Conservation (phyloP, 768 basidiomycete genomes). For the Termitomyces bulborhizus region DNA sequence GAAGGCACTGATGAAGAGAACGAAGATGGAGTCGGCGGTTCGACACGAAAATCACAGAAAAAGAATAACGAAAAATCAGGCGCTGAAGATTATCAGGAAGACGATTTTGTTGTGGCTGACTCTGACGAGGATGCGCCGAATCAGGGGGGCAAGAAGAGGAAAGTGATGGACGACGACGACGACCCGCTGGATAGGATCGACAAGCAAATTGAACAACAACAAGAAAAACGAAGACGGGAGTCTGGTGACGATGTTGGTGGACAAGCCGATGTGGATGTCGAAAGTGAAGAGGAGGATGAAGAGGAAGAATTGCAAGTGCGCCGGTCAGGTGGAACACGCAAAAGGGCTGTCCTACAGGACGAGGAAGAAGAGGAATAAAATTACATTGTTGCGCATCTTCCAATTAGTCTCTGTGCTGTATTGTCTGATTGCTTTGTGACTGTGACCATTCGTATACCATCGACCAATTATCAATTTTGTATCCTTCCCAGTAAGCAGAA, state of each 20-base stretch:
- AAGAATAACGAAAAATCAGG: conserved; percentile 46
- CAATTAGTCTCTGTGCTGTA: background rate
- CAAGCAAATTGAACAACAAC: conserved; percentile 57
- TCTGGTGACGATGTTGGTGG: conserved; percentile 24
- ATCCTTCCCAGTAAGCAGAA: background rate
- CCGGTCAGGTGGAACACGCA: conserved; percentile 47
- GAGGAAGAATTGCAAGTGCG: conserved; percentile 68
- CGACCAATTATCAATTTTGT: background rate
- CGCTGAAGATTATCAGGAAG: conserved; percentile 71
- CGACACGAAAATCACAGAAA: conserved; percentile 39
- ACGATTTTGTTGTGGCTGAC: conserved; percentile 82
- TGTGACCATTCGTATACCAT: background rate
- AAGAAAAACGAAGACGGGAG: conserved; percentile 39
- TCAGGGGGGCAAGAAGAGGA: conserved; percentile 31
- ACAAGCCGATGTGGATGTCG: conserved; percentile 23
- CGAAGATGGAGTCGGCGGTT: conserved; percentile 28
- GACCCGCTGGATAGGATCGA: conserved; percentile 68
- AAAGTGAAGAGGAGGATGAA: conserved; percentile 37
- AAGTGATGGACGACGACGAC: conserved; percentile 30
- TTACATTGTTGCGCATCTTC: background rate
- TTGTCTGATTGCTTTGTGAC: background rate
- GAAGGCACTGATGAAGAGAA: conserved; percentile 58
- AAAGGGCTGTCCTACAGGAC: conserved; percentile 54
- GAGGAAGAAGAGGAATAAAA: conserved; percentile 51
- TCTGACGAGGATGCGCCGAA: conserved; percentile 55